Conservation (phyloP, 1,284 basidiomycete genomes). For the Pascua guehoae region DNA sequence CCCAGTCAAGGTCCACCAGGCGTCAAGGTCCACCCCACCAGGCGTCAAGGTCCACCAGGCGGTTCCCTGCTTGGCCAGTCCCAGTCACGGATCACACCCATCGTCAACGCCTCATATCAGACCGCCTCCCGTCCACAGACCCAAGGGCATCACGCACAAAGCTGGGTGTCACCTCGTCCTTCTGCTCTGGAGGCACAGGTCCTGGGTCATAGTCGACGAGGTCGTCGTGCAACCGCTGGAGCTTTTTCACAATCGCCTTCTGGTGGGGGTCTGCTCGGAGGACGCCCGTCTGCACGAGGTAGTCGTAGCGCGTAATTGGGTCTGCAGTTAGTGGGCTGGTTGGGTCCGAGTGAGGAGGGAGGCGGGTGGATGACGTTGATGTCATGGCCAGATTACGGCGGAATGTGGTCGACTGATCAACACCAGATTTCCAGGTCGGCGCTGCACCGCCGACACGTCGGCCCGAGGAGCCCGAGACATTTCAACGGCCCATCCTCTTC, state of each 20-base stretch:
- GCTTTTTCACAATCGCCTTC: conserved; percentile 71
- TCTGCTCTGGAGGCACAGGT: conserved; percentile 53
- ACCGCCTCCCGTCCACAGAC: too few species aligned
- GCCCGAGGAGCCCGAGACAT: too few species aligned
- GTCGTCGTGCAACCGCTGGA: conserved; percentile 75
- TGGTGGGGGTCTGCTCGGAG: conserved; percentile 80
- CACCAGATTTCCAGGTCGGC: too few species aligned
- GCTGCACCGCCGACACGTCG: too few species aligned
- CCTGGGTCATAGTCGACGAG: conserved; percentile 71
- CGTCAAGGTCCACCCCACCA: too few species aligned
- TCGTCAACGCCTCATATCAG: too few species aligned
- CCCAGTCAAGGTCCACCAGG: too few species aligned
- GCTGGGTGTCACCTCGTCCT: conserved; percentile 35
- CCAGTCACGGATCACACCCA: too few species aligned
- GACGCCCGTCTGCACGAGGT: conserved; percentile 66
- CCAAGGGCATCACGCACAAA: conserved; percentile 22
- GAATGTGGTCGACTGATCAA: too few species aligned
- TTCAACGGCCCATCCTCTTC: too few species aligned
- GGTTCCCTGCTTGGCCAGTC: too few species aligned
- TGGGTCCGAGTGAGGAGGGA: background rate
- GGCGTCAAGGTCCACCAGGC: too few species aligned
- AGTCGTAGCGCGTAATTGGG: conserved; percentile 62
- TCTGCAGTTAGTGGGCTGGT: conserved; percentile 23
- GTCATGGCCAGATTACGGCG: background rate
- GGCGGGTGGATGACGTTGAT: background rate